Evolutionary conservation across 805 yeast species (phyloP), one percentile per base, ranked within the genome.

Genomic region (Torulaspora indica): DNA sequence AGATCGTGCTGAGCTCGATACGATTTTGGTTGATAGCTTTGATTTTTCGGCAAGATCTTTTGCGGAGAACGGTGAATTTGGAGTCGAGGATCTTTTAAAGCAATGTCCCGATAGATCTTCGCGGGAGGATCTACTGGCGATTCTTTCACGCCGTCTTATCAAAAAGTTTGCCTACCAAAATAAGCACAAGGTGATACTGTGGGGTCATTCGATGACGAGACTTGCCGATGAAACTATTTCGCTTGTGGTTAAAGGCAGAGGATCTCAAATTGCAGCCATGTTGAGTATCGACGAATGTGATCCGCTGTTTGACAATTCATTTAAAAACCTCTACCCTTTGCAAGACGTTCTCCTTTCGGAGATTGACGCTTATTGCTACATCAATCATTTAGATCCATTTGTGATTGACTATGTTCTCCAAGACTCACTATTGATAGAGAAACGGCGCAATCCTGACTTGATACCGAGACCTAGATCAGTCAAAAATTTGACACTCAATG

Each of bases 171-270:
- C 89, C 0, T 52, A 54, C 5, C 61, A 66, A 9, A 63, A 69
- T 12, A 56, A 63, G 0, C 75, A 80, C 53, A 68, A 73, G n/a
- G 73, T 85, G 4, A 67, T 87, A 3, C 39, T 88, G 7, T 78
- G 79, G 68, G 87, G 91, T 1, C 85, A 82, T 57, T 79, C 85
- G 22, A 85, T 87, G 95, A 85, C 95, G 1, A 73, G 81, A 33
- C 60, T 90, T 18, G 95, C 97, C 1, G 87, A 83, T 55, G 80
- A 81, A 48, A 79, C 85, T n/a, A 70, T 91, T 27, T 73, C 95
- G 0, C 64, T 85, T 43, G 82, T 95, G 0, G 89, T 88, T 4
- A 85, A 82, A 55, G 98, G 98, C 9, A 74, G 96, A 49, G 98
- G 96, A 0, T 72, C 83, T 1, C 73, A 73, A 27, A 74, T 90